Base-by-base conservation (phyloP, 345 rosid genomes). In the Ailanthus altissimus region DNA sequence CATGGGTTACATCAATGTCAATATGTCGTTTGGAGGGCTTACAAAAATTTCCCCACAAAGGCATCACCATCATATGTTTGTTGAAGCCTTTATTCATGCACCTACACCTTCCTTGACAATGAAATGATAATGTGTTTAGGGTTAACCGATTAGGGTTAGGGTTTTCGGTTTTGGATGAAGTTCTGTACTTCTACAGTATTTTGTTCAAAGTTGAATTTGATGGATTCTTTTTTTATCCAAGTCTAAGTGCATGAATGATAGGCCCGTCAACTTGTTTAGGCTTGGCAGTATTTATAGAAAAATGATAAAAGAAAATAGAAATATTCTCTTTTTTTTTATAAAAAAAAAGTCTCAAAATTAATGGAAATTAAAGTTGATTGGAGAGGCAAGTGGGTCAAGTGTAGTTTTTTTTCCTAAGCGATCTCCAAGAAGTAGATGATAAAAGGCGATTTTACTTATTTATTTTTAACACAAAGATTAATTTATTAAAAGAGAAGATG, bases 1-100 rank as follows among this genome's bases (percentile, higher is more conserved):
- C 38, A 54, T 40, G 26, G 40, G 69, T 75, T 80, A 60, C 71
- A 70, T 81, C 88, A 70, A 28, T 20, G 54, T 70, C 67, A 32
- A 20, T 5, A 23, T 83, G 88, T 77, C 77, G 72, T 81, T 83
- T 76, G 73, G 83, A 67, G 70, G 78, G 81, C 59, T 54, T 46
- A 76, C 84, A 77, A 23, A 11, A 25, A 6, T 61, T 66, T 76
- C 80, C 83, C 83, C 80, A 77, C 81, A 66, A 10, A 25, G 60
- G 36, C 53, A 15, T 64, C 73, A 38, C 26, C 38, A 5, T 59
- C 70, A 47, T 67, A 42, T 53, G 68, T 79, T 73, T 67, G 74
- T 73, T 81, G 20, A 45, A 63, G 50, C 20, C 60, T 73, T 49
- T 76, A 54, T 76, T 51, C 84, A 85, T 78, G 85, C 77, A 80